Percentiles rank a stretch among this genome's conserved stretches.
phyloP scores from a whole-genome alignment of 129 eudicot species.

The Rutidosis leptorrhynchoides region DNA sequence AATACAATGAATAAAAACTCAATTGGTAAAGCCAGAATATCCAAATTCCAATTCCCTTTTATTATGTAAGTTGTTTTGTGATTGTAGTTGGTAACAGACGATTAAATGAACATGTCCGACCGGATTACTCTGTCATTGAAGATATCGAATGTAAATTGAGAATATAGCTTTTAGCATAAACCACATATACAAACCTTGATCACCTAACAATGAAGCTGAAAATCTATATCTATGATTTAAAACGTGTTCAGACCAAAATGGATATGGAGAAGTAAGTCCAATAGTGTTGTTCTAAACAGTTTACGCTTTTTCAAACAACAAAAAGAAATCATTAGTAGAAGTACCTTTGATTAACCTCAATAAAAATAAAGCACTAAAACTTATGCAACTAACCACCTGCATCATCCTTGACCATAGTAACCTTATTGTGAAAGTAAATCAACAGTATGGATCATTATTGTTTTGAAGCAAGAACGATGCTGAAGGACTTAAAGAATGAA shows the following conservation, averaged over 20 bases:
- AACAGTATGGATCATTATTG: not conserved
- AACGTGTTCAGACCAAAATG: not conserved
- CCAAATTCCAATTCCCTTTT: no score
- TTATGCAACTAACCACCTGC: conserved; percentile 9
- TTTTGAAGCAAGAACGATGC: not conserved
- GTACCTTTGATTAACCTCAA: not conserved
- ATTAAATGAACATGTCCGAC: no score
- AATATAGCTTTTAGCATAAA: no score
- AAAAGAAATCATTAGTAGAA: not conserved
- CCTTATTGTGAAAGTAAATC: not conserved
- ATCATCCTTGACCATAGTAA: not conserved
- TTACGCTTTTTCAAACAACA: conserved; percentile 3
- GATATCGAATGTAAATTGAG: no score
- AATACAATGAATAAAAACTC: no score
- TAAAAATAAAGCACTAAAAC: not conserved
- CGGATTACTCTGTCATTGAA: no score
- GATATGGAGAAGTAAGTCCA: not conserved
- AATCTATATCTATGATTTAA: not conserved
- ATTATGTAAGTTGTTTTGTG: no score
- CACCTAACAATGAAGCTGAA: conserved; percentile 13
- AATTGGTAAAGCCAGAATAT: no score
- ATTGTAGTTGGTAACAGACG: no score
- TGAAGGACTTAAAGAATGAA: not conserved
- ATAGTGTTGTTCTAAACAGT: not conserved
- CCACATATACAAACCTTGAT: no score